phyloP scores from a whole-genome alignment of 2,329 filamentous ascomycete genomes.

The Oidium heveae region DNA sequence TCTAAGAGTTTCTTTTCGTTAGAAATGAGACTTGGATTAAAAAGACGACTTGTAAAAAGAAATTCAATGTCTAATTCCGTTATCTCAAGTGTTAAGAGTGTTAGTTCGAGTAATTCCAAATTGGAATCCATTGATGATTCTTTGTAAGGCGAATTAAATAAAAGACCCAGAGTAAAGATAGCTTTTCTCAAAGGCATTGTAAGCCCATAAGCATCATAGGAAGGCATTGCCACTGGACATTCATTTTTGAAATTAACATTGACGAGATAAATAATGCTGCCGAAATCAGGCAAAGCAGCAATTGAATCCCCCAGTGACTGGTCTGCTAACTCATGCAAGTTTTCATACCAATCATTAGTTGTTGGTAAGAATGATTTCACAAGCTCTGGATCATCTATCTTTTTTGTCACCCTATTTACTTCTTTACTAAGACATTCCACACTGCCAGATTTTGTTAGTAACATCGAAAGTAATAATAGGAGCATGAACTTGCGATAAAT shows the following conservation, averaged over 20 bases:
- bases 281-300: not conserved
- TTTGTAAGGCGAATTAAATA: conserved; percentile 16
- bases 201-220: conserved; percentile 21
- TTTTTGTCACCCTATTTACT: not conserved
- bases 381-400: not conserved
- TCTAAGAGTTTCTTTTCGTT: not conserved
- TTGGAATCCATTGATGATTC: conserved; percentile 19
- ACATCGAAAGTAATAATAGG: not conserved
- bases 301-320: not conserved
- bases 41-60: conserved; percentile 21
- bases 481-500: not conserved
- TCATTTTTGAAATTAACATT: not conserved
- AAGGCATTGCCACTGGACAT: not conserved
- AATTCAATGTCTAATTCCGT: conserved; percentile 23
- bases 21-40: conserved; percentile 17
- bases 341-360: not conserved
- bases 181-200: conserved; percentile 54
- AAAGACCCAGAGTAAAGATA: conserved; percentile 37
- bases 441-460: not conserved
- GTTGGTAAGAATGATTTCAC: not conserved
- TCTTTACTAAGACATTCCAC: not conserved
- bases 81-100: conserved; percentile 25
- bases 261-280: not conserved
- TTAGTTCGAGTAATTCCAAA: conserved; percentile 25
- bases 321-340: not conserved